Percentiles rank a stretch among this genome's conserved stretches.
Conservation (phyloP, 306 rosid genomes). For the Lithocarpus polystachyus region DNA sequence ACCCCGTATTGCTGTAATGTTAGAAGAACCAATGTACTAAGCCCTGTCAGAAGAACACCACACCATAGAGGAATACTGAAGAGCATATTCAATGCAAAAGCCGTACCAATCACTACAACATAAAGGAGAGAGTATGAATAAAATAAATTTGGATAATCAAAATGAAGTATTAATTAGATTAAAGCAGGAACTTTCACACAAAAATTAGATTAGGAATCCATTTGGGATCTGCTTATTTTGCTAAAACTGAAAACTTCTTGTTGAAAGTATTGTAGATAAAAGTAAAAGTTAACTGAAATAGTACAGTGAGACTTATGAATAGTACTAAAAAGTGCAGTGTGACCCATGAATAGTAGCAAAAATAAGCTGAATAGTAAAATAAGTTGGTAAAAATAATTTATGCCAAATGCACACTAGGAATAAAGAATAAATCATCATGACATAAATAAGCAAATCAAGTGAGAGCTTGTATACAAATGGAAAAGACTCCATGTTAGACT, state of each 20-base stretch:
- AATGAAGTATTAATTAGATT: background rate
- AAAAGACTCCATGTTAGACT: no score
- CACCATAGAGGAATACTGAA: slow-evolving; percentile 56
- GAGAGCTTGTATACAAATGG: background rate
- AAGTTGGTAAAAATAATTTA: background rate
- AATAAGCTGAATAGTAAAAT: no score
- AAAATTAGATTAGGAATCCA: background rate
- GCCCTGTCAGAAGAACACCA: slow-evolving; percentile 57
- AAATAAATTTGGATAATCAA: background rate
- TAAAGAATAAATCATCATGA: background rate
- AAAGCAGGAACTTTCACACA: background rate
- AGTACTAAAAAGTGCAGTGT: no score
- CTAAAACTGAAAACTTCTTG: no score
- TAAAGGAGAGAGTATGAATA: background rate
- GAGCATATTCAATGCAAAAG: slow-evolving; percentile 65
- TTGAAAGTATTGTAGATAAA: no score
- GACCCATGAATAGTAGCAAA: no score
- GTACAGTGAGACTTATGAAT: fast-evolving
- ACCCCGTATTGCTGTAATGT: slow-evolving; percentile 97
- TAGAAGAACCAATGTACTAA: slow-evolving; percentile 51
- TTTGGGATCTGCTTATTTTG: no score
- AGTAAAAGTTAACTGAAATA: no score
- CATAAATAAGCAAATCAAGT: background rate
- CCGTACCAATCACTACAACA: slow-evolving; percentile 58
- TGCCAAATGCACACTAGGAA: background rate